These are phyloP conservation scores for Mrakia frigida DNA, from an alignment of 768 basidiomycete genomes.

Conservation along the genomic window DNA sequence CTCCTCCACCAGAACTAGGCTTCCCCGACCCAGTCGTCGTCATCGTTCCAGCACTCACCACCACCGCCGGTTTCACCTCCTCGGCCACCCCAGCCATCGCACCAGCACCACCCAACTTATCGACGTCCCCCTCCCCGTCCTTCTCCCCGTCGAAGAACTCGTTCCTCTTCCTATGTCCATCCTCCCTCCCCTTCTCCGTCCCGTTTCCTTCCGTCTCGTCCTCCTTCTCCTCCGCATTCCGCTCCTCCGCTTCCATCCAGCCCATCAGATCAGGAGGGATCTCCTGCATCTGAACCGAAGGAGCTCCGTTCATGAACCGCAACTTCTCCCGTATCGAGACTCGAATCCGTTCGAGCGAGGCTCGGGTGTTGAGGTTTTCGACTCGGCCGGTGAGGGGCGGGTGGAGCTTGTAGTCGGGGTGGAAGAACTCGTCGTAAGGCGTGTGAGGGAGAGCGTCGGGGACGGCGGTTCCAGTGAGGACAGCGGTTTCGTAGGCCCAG, in stretches of 20 bases:
- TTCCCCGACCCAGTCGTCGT: background rate
- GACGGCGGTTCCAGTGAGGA: constrained; percentile 74
- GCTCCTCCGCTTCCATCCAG: constrained; percentile 66
- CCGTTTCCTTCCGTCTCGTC: constrained; percentile 50
- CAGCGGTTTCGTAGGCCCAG: constrained; percentile 96
- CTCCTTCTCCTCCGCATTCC: constrained; percentile 61
- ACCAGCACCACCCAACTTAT: background rate
- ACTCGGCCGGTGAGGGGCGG: constrained; percentile 86
- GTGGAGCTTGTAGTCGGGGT: constrained; percentile 84
- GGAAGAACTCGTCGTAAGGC: constrained; percentile 85
- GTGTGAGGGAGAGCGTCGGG: constrained; percentile 83
- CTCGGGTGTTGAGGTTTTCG: constrained; percentile 83
- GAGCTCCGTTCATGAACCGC: constrained; percentile 87
- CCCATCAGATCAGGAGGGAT: constrained; percentile 84
- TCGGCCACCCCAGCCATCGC: background rate
- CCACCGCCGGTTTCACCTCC: constrained; percentile 5
- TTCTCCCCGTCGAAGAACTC: constrained; percentile 70
- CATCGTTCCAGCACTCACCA: background rate
- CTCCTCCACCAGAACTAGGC: background rate
- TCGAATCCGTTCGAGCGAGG: constrained; percentile 80
- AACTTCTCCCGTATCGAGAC: constrained; percentile 78
- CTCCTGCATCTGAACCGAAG: constrained; percentile 94
- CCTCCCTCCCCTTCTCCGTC: constrained; percentile 38
- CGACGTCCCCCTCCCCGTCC: constrained; percentile 54
- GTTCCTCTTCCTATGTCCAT: constrained; percentile 55